Evolutionary conservation across 306 rosid species (phyloP), one percentile per base, ranked within the genome.

Genomic region (Vicia faba): DNA sequence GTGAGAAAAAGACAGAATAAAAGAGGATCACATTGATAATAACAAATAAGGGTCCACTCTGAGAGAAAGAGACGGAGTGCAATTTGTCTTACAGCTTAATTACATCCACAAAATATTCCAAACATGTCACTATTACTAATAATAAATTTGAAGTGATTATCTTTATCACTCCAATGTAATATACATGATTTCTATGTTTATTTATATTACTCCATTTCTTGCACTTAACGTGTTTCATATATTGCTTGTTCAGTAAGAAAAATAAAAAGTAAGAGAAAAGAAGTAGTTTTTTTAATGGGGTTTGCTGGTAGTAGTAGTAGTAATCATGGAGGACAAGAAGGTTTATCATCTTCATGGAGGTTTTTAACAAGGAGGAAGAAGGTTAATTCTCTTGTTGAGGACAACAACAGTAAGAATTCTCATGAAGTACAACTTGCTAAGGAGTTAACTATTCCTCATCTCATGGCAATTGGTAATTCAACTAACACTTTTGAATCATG

Each of bases 371-470:
- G 98, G 56, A 84, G 93, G 74, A 92, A 92, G 45, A 89, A 61
- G 74, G 93, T 89, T 25, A 96, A 89, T 70, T 92, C 98, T 64
- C 77, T 71, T 35, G 23, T 35, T 33, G 5, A n/a, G 3, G 40
- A 26, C 28, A 55, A 56, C 0, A 71, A 60, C 23, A 63, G 2
- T 20, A 20, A 64, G 0, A 61, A 39, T 0, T 14, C 54, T 33
- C 38, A 70, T 19, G 68, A 40, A 20, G 55, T 8, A 18, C 82
- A 81, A 63, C 85, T 92, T 82, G 96, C 96, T 61, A 87, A 76
- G 80, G 98, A 87, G 70, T 66, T 92, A 75, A 83, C 91, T 33
- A 72, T 89, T 78, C 84, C 80, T 36, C 86, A 89, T 62, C 91
- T 92, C 50, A 66, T 92, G 72, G 95, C 89, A 19, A 75, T 92